phyloP scores from a whole-genome alignment of 495 filamentous ascomycete species.

The Hypomontagnella monticulosa region DNA sequence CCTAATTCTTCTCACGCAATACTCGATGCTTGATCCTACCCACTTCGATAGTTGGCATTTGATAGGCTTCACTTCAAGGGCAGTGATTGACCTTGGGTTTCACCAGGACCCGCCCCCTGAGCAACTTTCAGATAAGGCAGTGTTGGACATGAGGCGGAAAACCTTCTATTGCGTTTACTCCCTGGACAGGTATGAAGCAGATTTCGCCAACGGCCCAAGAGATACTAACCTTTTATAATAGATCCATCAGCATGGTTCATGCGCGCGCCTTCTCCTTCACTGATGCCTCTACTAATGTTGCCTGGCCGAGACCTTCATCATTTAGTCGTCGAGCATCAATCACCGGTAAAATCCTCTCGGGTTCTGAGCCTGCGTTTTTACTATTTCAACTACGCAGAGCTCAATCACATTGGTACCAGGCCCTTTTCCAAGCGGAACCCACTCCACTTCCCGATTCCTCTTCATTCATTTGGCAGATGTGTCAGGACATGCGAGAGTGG shows the following conservation, averaged over 20 bases:
- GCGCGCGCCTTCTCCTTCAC: conserved; percentile 88
- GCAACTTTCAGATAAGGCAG: conserved; percentile 65
- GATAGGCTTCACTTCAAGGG: conserved; percentile 85
- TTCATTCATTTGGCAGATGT: conserved; percentile 70
- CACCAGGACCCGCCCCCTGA: conserved; percentile 86
- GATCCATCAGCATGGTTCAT: conserved; percentile 82
- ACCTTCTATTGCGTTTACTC: conserved; percentile 89
- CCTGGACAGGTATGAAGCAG: conserved; percentile 74
- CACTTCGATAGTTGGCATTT: conserved; percentile 93
- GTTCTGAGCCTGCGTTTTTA: conserved; percentile 65
- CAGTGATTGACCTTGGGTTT: conserved; percentile 84
- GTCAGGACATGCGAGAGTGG: conserved; percentile 73
- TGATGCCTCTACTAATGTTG: conserved; percentile 83
- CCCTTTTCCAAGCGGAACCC: conserved; percentile 74
- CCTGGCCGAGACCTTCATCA: conserved; percentile 54
- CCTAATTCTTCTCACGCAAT: conserved; percentile 83
- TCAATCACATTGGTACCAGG: conserved; percentile 84
- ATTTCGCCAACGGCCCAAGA: neutral
- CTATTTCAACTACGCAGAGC: conserved; percentile 79
- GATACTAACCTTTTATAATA: conserved; percentile 46
- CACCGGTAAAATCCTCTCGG: conserved; percentile 53
- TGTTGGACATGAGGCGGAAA: conserved; percentile 77
- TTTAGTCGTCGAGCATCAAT: conserved; percentile 49
- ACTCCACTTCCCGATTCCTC: conserved; percentile 67
- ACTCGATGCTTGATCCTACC: conserved; percentile 84